Conservation (phyloP, 2,329 filamentous ascomycete species). For the Calonectria naviculata region DNA sequence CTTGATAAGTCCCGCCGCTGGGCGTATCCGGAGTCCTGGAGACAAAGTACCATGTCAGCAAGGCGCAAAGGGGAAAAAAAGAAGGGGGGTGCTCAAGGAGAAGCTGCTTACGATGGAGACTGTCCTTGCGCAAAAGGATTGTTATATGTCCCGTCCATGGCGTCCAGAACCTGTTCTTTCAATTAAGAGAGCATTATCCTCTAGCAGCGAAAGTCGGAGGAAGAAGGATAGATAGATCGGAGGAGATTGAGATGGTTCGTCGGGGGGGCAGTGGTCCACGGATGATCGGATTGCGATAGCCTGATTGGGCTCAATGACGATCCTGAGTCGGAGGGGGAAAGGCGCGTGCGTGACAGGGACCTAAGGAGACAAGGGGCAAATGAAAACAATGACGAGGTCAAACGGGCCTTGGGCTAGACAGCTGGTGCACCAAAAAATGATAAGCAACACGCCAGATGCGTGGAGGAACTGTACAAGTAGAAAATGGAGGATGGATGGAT, state of each 20-base stretch:
- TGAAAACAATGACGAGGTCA: constrained; percentile 6
- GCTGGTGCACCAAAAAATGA: constrained; percentile 23
- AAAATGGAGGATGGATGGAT: constrained; percentile 28
- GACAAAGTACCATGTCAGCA: constrained; percentile 22
- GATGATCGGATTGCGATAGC: constrained; percentile 21
- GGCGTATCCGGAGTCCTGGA: constrained; percentile 46
- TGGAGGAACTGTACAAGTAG: constrained; percentile 10
- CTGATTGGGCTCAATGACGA: constrained; percentile 23
- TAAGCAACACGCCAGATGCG: constrained; percentile 11
- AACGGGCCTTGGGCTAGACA: constrained; percentile 12
- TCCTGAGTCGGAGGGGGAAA: constrained; percentile 17
- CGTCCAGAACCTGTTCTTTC: constrained; percentile 24
- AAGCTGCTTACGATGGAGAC: constrained; percentile 39
- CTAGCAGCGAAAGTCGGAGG: constrained; percentile 1
- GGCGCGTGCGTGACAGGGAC: constrained; percentile 16
- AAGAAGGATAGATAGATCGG: constrained; percentile 7
- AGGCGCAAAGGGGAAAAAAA: background rate
- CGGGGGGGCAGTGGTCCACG: constrained; percentile 10
- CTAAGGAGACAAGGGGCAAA: constrained; percentile 21
- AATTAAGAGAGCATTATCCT: constrained; percentile 40
- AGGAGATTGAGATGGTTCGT: constrained; percentile 17
- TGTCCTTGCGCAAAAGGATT: constrained; percentile 43
- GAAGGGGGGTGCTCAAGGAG: background rate
- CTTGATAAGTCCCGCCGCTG: constrained; percentile 68
- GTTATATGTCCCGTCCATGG: constrained; percentile 45